Conservation (phyloP, 73 alveolate species). For the Durusdinium trenchii region DNA sequence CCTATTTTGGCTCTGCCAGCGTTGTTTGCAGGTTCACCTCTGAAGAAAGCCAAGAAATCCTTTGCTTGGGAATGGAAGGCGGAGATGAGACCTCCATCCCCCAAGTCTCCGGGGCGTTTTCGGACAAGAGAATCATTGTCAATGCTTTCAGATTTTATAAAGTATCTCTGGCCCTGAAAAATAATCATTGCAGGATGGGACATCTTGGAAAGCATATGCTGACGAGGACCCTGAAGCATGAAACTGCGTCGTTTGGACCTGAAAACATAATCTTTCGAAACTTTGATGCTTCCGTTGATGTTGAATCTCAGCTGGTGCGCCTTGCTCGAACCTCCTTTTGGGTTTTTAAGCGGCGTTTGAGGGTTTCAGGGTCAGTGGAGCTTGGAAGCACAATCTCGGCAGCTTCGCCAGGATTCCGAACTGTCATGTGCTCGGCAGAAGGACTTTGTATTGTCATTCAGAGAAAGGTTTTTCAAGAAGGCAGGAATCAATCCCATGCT, state of each 20-base stretch:
- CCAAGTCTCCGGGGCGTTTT: not conserved
- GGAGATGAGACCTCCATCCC: not conserved
- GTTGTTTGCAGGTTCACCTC: constrained; percentile 19
- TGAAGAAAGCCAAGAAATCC: constrained; percentile 19
- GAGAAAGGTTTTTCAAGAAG: not conserved
- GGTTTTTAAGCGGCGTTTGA: not conserved
- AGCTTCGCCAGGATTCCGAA: not conserved
- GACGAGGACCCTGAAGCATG: constrained; percentile 40
- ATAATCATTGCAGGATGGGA: constrained; percentile 38
- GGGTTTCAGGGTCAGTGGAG: not conserved
- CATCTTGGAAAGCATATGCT: constrained; percentile 83
- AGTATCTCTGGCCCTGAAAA: not conserved
- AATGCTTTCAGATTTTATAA: not conserved
- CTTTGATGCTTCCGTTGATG: too few species aligned
- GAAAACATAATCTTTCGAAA: too few species aligned
- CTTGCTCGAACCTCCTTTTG: too few species aligned
- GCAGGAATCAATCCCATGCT: not conserved
- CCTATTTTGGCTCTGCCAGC: not conserved
- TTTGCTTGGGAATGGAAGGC: constrained; percentile 86
- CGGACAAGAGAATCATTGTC: not conserved
- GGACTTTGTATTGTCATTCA: not conserved
- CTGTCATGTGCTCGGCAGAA: not conserved
- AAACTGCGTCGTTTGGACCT: too few species aligned
- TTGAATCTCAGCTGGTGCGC: too few species aligned
- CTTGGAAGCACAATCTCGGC: not conserved